Conservation (phyloP, 345 rosid genomes). For the Bruguiera sexangula region DNA sequence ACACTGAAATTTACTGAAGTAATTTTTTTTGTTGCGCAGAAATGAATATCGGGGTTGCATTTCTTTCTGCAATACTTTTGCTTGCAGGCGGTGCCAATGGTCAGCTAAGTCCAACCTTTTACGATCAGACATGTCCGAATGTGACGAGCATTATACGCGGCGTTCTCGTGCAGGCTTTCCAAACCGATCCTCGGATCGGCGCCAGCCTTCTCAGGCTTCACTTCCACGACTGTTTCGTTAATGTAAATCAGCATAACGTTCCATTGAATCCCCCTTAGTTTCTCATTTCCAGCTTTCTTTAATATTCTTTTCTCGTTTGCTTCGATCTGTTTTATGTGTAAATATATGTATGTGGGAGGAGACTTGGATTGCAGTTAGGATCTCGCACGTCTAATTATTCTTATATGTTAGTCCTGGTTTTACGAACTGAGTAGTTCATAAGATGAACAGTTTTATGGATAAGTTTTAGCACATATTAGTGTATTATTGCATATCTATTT, state of each 20-base stretch:
- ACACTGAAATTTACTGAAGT: not conserved
- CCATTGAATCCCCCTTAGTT: not conserved
- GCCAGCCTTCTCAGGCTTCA: slow-evolving; percentile 49
- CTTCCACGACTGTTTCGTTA: slow-evolving; percentile 48
- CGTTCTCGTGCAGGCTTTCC: slow-evolving; percentile 12
- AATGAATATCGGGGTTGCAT: not conserved
- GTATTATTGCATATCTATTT: no score
- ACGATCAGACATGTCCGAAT: slow-evolving; percentile 31
- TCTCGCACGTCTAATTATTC: no score
- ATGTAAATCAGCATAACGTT: slow-evolving; percentile 10
- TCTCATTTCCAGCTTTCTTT: not conserved
- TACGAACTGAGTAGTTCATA: no score
- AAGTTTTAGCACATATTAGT: no score
- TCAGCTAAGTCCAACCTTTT: slow-evolving; percentile 35
- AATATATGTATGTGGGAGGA: no score
- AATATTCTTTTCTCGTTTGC: not conserved
- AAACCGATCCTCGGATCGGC: slow-evolving; percentile 33
- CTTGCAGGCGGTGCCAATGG: slow-evolving; percentile 18
- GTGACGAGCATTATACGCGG: slow-evolving; percentile 17
- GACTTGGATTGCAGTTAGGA: no score
- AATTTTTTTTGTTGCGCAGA: not conserved
- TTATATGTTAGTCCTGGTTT: no score
- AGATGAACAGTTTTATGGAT: no score
- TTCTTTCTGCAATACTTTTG: slow-evolving; percentile 1
- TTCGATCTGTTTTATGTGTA: no score